Conservation (phyloP, 805 yeast genomes). For the Babjeviella inositovora region DNA sequence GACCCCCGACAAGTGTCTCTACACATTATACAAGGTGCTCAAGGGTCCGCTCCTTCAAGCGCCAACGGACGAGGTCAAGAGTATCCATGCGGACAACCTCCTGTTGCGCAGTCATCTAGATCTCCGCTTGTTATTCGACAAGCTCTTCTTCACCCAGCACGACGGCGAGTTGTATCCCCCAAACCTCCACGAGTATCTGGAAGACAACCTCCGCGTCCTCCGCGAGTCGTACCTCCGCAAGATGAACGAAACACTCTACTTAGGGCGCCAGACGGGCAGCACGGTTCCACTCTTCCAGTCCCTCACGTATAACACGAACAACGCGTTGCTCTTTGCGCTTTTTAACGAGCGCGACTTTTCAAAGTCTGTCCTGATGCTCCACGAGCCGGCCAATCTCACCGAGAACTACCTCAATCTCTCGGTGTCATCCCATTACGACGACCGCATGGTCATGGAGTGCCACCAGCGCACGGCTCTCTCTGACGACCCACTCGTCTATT, state of each 20-base stretch:
- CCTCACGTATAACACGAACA: conserved; percentile 6
- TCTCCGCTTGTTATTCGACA: conserved; percentile 28
- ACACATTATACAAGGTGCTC: conserved; percentile 44
- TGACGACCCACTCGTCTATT: too few relatives aligned
- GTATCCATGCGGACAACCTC: conserved; percentile 35
- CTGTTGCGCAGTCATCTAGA: conserved; percentile 42
- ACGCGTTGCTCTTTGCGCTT: conserved; percentile 10
- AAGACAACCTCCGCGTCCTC: conserved; percentile 10
- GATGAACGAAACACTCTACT: conserved; percentile 31
- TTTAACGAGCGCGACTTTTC: conserved; percentile 16
- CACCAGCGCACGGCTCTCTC: too few relatives aligned
- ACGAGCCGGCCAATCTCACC: too few relatives aligned
- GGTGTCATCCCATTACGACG: too few relatives aligned
- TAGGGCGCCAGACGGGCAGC: too few relatives aligned
- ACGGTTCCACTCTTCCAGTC: conserved; percentile 12
- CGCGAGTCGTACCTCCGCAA: conserved; percentile 40
- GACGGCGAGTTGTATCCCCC: conserved; percentile 31
- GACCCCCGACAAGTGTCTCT: conserved; percentile 37
- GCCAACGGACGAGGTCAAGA: conserved; percentile 28
- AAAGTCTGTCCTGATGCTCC: too few relatives aligned
- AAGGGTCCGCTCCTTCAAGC: conserved; percentile 44
- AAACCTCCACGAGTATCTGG: conserved; percentile 12
- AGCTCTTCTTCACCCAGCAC: conserved; percentile 23
- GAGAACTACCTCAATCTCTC: too few relatives aligned
- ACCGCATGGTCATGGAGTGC: too few relatives aligned